Conservation (phyloP, 441 rosid species). For the Flueggea neowawraea region DNA sequence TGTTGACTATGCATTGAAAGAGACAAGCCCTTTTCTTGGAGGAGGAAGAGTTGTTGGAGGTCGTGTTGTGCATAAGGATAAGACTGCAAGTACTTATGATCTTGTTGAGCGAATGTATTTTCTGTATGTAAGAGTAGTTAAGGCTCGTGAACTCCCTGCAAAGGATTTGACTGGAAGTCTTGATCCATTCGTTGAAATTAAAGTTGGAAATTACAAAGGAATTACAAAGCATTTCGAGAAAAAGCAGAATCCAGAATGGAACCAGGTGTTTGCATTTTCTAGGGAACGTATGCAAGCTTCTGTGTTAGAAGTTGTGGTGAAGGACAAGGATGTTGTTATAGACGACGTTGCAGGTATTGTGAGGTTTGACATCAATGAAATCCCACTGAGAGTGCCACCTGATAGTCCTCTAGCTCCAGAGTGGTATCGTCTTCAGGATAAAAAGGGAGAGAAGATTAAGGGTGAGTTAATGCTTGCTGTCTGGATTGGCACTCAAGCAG, state of each 20-base stretch:
- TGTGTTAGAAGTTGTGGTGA: slow-evolving; percentile 69
- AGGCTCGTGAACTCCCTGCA: slow-evolving; percentile 92
- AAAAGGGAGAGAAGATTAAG: slow-evolving; percentile 83
- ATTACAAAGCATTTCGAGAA: slow-evolving; percentile 85
- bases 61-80: slow-evolving; percentile 74
- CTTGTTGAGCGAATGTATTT: slow-evolving; percentile 93
- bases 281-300: slow-evolving; percentile 96
- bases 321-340: slow-evolving; percentile 79
- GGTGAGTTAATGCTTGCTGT: slow-evolving; percentile 98
- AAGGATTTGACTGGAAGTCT: slow-evolving; percentile 90
- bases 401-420: slow-evolving; percentile 97
- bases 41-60: slow-evolving; percentile 98
- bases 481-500: slow-evolving; percentile 98
- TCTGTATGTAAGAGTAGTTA: slow-evolving; percentile 83
- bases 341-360: slow-evolving; percentile 87
- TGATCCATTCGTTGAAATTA: slow-evolving; percentile 93
- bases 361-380: slow-evolving; percentile 74
- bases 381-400: slow-evolving; percentile 87
- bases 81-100: slow-evolving; percentile 88
- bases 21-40: slow-evolving; percentile 94
- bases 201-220: slow-evolving; percentile 86
- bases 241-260: slow-evolving; percentile 90
- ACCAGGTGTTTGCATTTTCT: slow-evolving; percentile 93
- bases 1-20: slow-evolving; percentile 82
- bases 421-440: slow-evolving; percentile 85